These are phyloP conservation scores for Termitomyces sp. DNA, from an alignment of 768 basidiomycete genomes.

Conservation along the genomic window DNA sequence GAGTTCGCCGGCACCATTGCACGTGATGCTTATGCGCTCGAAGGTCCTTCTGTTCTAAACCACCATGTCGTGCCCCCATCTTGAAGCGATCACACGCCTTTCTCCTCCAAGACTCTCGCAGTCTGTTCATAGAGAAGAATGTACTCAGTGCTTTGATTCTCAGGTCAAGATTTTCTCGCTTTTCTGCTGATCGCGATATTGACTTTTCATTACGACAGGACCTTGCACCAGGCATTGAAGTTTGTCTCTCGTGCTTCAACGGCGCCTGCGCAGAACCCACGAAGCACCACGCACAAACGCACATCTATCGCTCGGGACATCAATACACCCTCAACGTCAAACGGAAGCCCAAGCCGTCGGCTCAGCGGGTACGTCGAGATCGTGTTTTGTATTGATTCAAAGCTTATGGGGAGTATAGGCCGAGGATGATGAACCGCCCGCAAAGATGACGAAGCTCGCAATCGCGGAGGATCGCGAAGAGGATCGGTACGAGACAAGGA, in stretches of 20 bases:
- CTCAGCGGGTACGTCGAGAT: conserved; percentile 55
- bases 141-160: conserved; percentile 94
- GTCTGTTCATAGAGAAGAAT: conserved; percentile 86
- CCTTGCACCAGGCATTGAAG: conserved; percentile 70
- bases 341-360: conserved; percentile 60
- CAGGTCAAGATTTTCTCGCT: too few species aligned
- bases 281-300: conserved; percentile 71
- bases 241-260: conserved; percentile 93
- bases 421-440: conserved; percentile 78
- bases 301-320: conserved; percentile 72
- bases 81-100: conserved; percentile 43
- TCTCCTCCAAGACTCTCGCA: conserved; percentile 61
- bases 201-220: conserved; percentile 45
- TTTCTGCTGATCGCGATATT: background rate
- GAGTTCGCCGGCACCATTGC: background rate
- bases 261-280: conserved; percentile 71
- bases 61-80: conserved; percentile 49
- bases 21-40: conserved; percentile 1
- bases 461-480: conserved; percentile 85
- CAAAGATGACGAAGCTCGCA: conserved; percentile 86
- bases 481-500: conserved; percentile 75
- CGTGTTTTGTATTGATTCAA: background rate
- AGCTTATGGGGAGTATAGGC: conserved; percentile 35
- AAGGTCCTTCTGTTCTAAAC: background rate
- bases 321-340: conserved; percentile 76